Evolutionary conservation across 2,329 filamentous ascomycete genomes (phyloP).

Genomic region (Alternaria longipes): DNA sequence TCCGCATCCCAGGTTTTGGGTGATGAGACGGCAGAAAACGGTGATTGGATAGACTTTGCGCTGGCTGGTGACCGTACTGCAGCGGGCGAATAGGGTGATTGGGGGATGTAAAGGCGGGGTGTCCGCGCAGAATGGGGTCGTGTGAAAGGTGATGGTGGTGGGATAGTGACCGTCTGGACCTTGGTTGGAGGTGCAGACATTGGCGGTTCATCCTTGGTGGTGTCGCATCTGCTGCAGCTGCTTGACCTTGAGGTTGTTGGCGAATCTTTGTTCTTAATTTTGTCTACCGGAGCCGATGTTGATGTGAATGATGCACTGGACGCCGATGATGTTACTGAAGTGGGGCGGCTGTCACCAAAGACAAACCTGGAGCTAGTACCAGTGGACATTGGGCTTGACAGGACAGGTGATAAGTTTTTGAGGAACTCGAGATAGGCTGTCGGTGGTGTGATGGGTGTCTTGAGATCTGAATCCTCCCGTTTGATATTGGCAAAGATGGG

Average conservation of each 20-base stretch:
- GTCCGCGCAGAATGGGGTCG: constrained; percentile 68
- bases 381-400: constrained; percentile 73
- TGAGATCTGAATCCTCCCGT: constrained; percentile 65
- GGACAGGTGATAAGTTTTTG: constrained; percentile 76
- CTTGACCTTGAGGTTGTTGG: constrained; percentile 50
- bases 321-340: constrained; percentile 50
- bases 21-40: constrained; percentile 74
- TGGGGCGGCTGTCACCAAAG: constrained; percentile 55
- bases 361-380: constrained; percentile 63
- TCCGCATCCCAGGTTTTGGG: constrained; percentile 82
- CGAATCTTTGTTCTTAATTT: constrained; percentile 30
- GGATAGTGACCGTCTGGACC: constrained; percentile 65
- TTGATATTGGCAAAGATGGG: constrained; percentile 69
- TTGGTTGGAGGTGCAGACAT: constrained; percentile 56
- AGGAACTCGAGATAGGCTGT: constrained; percentile 92
- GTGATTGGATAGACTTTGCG: constrained; percentile 65
- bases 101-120: constrained; percentile 76
- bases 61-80: constrained; percentile 74
- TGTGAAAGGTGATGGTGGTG: constrained; percentile 69
- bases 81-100: constrained; percentile 73
- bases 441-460: constrained; percentile 91
- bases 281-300: constrained; percentile 45
- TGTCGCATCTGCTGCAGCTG: constrained; percentile 51
- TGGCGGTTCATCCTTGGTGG: constrained; percentile 48
- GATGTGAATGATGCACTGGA: constrained; percentile 49